phyloP scores from a whole-genome alignment of 371 early-diverging fungal species.

The Mycotypha africana region DNA sequence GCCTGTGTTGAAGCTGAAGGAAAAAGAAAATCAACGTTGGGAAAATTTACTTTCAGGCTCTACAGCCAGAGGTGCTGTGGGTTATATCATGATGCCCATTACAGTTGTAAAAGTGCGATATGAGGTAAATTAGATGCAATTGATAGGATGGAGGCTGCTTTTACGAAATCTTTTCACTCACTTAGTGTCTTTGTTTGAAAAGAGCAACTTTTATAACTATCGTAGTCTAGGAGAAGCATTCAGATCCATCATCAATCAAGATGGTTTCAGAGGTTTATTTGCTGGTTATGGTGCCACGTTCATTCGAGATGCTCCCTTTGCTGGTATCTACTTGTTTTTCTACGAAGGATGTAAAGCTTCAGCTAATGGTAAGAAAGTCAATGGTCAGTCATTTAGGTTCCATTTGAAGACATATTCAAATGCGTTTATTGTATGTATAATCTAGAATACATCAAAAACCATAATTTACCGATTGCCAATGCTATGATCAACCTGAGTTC shows the following conservation, averaged over 20 bases:
- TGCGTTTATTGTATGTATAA: neutral
- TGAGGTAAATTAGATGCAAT: conserved; percentile 57
- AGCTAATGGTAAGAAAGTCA: conserved; percentile 34
- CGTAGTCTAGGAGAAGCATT: conserved; percentile 58
- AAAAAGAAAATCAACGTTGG: conserved; percentile 22
- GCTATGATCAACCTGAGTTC: conserved; percentile 37
- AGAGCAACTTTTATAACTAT: conserved; percentile 85
- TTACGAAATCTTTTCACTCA: neutral
- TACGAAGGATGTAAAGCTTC: conserved; percentile 73
- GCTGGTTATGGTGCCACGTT: conserved; percentile 89
- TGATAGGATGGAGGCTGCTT: too few species aligned
- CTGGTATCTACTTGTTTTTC: conserved; percentile 91
- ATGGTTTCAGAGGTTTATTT: conserved; percentile 73
- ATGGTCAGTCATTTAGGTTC: neutral
- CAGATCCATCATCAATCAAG: conserved; percentile 51
- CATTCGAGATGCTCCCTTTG: conserved; percentile 92
- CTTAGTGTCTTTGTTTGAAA: neutral
- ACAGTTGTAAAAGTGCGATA: conserved; percentile 91
- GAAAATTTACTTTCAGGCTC: conserved; percentile 80
- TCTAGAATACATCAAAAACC: conserved; percentile 8
- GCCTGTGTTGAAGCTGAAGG: conserved; percentile 11
- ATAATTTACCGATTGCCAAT: conserved; percentile 27
- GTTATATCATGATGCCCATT: conserved; percentile 91
- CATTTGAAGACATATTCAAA: neutral
- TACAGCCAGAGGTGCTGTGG: conserved; percentile 78